These are phyloP conservation scores for Naganishia friedmannii DNA, from an alignment of 768 basidiomycete species.

Conservation along the genomic window DNA sequence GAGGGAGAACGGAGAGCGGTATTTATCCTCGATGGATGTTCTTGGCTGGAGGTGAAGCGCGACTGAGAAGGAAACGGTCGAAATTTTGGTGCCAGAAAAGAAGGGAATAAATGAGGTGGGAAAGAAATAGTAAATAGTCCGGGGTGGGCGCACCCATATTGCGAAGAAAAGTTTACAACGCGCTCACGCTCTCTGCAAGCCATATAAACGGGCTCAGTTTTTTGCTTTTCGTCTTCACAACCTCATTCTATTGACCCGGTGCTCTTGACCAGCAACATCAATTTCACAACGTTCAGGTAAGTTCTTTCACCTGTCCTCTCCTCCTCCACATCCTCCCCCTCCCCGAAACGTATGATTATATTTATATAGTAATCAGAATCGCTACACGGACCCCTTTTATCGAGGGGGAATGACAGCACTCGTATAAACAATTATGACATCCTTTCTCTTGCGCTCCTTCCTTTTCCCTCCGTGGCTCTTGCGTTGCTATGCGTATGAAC, in stretches of 20 bases:
- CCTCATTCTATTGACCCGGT: too few relatives aligned
- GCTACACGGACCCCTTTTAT: conserved; percentile 28
- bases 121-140: neutral
- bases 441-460: neutral
- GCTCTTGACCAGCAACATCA: too few relatives aligned
- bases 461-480: neutral
- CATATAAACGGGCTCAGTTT: too few relatives aligned
- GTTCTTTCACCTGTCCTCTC: neutral
- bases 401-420: conserved; percentile 24
- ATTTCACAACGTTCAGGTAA: too few relatives aligned
- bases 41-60: neutral
- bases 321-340: neutral
- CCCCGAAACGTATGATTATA: conserved; percentile 29
- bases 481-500: neutral
- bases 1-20: neutral
- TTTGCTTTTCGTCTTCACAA: too few relatives aligned
- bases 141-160: too few relatives aligned
- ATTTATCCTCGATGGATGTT: neutral
- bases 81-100: neutral
- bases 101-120: neutral
- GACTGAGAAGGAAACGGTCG: neutral
- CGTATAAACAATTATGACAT: conserved; percentile 27
- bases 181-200: too few relatives aligned
- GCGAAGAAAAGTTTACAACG: too few relatives aligned
- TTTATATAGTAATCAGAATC: conserved; percentile 30